Percentiles rank a stretch among this genome's conserved stretches.
Evolutionary conservation across 768 basidiomycete genomes (phyloP).

Genomic region (Phylloporus arenicola): DNA sequence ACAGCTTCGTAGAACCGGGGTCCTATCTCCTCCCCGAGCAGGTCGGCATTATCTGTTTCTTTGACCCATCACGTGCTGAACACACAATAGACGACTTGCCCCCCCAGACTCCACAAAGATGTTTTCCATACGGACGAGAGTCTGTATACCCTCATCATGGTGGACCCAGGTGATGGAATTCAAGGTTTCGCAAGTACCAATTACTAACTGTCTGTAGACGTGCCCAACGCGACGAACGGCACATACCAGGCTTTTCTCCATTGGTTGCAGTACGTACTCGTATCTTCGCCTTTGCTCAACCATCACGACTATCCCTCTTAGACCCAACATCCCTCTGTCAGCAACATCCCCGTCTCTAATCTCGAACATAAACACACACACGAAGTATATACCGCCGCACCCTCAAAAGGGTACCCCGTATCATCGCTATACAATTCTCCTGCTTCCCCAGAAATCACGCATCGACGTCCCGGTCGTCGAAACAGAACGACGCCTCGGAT

Average conservation of each 20-base stretch:
- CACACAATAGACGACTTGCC: slow-evolving; percentile 49
- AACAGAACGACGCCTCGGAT: slow-evolving; percentile 47
- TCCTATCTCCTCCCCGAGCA: slow-evolving; percentile 60
- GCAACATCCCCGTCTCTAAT: slow-evolving; percentile 42
- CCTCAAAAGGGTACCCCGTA: slow-evolving; percentile 85
- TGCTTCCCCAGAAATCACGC: slow-evolving; percentile 62
- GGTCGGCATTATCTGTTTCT: slow-evolving; percentile 36
- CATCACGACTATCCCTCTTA: slow-evolving; percentile 20
- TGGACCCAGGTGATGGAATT: slow-evolving; percentile 70
- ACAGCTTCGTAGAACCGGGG: slow-evolving; percentile 61
- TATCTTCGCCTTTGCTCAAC: background rate
- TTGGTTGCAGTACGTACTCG: slow-evolving; percentile 67
- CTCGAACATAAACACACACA: slow-evolving; percentile 48
- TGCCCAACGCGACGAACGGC: slow-evolving; percentile 65
- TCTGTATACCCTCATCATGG: slow-evolving; percentile 82
- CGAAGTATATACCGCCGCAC: slow-evolving; percentile 83
- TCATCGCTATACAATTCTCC: slow-evolving; percentile 80
- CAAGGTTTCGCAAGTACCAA: background rate
- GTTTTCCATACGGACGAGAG: slow-evolving; percentile 78
- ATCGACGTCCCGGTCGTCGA: slow-evolving; percentile 43
- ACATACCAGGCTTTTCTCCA: slow-evolving; percentile 74
- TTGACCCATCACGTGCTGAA: slow-evolving; percentile 1
- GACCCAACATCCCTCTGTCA: slow-evolving; percentile 79
- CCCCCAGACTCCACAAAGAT: slow-evolving; percentile 64
- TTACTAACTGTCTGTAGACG: slow-evolving; percentile 46